These are phyloP conservation scores for Russula foetens DNA, from an alignment of 768 basidiomycete species.

Conservation along the genomic window DNA sequence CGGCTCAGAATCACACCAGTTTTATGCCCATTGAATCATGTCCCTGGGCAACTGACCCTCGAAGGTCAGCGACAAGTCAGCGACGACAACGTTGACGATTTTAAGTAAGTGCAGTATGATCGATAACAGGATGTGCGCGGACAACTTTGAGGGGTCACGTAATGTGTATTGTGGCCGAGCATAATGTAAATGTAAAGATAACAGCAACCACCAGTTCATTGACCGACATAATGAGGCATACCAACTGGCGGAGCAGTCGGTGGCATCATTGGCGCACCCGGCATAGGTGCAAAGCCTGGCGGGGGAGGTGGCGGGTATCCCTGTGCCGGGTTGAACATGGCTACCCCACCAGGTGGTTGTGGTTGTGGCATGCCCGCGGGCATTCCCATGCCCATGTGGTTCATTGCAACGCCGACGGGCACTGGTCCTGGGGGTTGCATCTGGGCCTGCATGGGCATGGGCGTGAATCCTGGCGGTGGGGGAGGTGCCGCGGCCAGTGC, in stretches of 20 bases:
- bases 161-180: too few relatives aligned
- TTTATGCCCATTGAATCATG: too few relatives aligned
- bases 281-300: slow-evolving; percentile 46
- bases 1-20: too few relatives aligned
- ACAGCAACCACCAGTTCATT: neutral
- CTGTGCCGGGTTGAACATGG: slow-evolving; percentile 37
- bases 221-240: slow-evolving; percentile 9
- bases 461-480: slow-evolving; percentile 73
- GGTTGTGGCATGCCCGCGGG: slow-evolving; percentile 4
- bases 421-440: slow-evolving; percentile 33
- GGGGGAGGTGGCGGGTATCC: slow-evolving; percentile 58
- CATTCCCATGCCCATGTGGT: slow-evolving; percentile 12
- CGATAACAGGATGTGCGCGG: too few relatives aligned
- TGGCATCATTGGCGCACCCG: slow-evolving; percentile 32
- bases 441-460: slow-evolving; percentile 38
- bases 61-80: too few relatives aligned
- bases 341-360: slow-evolving; percentile 31
- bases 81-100: too few relatives aligned
- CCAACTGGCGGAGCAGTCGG: slow-evolving; percentile 33
- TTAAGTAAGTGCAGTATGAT: too few relatives aligned
- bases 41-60: too few relatives aligned
- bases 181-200: slow-evolving; percentile 4
- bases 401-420: slow-evolving; percentile 29
- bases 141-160: too few relatives aligned
- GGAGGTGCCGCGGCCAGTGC: slow-evolving; percentile 60